Base-by-base conservation (phyloP, 768 basidiomycete genomes). In the Termitomyces titanicus region DNA sequence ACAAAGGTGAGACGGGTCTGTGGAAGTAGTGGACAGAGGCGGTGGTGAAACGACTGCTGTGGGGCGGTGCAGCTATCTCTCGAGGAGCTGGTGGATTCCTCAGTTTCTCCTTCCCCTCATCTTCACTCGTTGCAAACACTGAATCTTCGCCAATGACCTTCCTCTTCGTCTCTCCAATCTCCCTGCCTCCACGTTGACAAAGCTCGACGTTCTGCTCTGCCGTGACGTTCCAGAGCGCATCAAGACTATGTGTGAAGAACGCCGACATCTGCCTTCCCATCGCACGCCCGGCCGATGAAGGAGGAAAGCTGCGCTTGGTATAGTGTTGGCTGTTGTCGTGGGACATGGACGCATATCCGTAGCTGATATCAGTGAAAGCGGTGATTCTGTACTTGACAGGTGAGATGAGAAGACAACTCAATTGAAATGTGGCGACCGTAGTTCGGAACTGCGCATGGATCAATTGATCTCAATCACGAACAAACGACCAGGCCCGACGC, bases 311-410 rank as follows among this genome's bases (percentile, higher is more conserved):
- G 20, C 44, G n/a, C n/a, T n/a, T n/a, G n/a, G 17, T 2, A 20
- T 8, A 10, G 27, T 44, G 22, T 22, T 27, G 17, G 25, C 10
- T 5, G 22, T n/a, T 10, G 3, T 35, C 5, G 4, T 20, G 63
- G 3, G 68, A 67, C 12, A 72, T 73, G 4, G 64, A 64, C 1
- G 68, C 45, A n/a, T n/a, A n/a, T n/a, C n/a, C n/a, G n/a, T n/a
- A n/a, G n/a, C n/a, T n/a, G n/a, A n/a, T n/a, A n/a, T n/a, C n/a
- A n/a, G n/a, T n/a, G n/a, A n/a, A n/a, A n/a, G n/a, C n/a, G n/a
- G n/a, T n/a, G n/a, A n/a, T n/a, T n/a, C n/a, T n/a, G n/a, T n/a
- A n/a, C n/a, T n/a, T n/a, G n/a, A n/a, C n/a, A n/a, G n/a, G n/a
- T n/a, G n/a, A n/a, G n/a, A n/a, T n/a, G n/a, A n/a, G n/a, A n/a